These are phyloP conservation scores for Starmerella roubikii DNA, from an alignment of 805 yeast genomes.

Conservation along the genomic window DNA sequence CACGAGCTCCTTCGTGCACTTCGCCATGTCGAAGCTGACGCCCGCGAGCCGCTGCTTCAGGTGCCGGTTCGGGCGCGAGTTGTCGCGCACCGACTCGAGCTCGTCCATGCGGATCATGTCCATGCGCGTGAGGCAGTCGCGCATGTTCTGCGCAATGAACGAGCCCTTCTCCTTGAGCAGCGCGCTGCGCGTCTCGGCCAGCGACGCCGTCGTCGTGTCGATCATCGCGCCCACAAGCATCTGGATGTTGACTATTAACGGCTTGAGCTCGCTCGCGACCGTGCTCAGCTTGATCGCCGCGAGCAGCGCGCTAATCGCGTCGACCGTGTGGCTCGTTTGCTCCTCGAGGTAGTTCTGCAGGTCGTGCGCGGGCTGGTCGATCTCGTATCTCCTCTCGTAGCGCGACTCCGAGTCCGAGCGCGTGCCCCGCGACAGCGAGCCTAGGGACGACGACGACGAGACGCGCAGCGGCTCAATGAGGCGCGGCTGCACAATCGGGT, in stretches of 20 bases:
- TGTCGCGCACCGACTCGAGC: conserved; percentile 24
- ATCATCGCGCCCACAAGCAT: conserved; percentile 75
- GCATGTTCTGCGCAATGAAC: conserved; percentile 78
- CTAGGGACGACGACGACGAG: too few relatives aligned
- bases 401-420: too few relatives aligned
- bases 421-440: too few relatives aligned
- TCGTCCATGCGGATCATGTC: conserved; percentile 42
- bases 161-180: conserved; percentile 79
- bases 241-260: conserved; percentile 62
- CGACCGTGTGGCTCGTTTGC: conserved; percentile 82
- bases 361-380: conserved; percentile 77
- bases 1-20: conserved; percentile 88
- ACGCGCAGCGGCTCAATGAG: too few relatives aligned
- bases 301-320: conserved; percentile 72
- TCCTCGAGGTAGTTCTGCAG: conserved; percentile 77
- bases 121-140: conserved; percentile 79
- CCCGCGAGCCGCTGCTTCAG: conserved; percentile 92
- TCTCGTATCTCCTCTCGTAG: too few relatives aligned
- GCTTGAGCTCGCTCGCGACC: conserved; percentile 58
- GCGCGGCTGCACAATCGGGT: too few relatives aligned
- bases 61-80: conserved; percentile 54
- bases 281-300: conserved; percentile 38
- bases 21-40: conserved; percentile 89
- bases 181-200: conserved; percentile 77
- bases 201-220: conserved; percentile 72